Evolutionary conservation across 306 rosid genomes (phyloP).

Genomic region (Arachis stenosperma): DNA sequence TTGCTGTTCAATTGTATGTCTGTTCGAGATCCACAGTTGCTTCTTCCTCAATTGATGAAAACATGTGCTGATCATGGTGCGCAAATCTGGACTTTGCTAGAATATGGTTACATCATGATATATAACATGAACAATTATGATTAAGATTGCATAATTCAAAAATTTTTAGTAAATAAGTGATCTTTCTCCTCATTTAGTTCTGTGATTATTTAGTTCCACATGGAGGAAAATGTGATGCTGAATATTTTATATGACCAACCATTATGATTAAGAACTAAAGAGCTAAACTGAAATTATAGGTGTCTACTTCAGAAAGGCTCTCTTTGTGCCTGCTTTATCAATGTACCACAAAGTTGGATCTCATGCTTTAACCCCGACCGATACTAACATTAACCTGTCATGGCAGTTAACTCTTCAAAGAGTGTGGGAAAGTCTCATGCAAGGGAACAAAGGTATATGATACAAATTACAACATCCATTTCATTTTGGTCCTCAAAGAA

Average conservation of each 20-base stretch:
- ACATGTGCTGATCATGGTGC: conserved; percentile 84
- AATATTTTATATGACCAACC: not conserved
- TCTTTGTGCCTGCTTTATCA: conserved; percentile 86
- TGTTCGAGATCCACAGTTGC: conserved; percentile 85
- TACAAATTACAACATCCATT: not conserved
- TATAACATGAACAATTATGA: conserved; percentile 5
- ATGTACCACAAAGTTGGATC: conserved; percentile 80
- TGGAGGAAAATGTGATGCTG: not conserved
- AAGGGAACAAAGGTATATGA: conserved; percentile 65
- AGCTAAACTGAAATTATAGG: conserved; percentile 53
- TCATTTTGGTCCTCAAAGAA: no score
- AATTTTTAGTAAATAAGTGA: conserved; percentile 16
- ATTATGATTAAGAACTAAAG: conserved; percentile 27
- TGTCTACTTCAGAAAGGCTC: conserved; percentile 84
- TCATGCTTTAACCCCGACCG: conserved; percentile 55
- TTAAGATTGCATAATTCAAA: not conserved
- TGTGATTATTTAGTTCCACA: conserved; percentile 10
- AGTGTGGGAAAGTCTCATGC: conserved; percentile 82
- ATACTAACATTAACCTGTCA: conserved; percentile 73
- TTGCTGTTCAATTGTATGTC: conserved; percentile 96
- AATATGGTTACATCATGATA: conserved; percentile 10
- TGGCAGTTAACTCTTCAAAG: conserved; percentile 86
- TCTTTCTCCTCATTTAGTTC: conserved; percentile 13
- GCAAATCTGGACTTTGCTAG: conserved; percentile 39
- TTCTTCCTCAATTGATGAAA: conserved; percentile 82